Percentiles rank a stretch among this genome's conserved stretches.
Evolutionary conservation across 2,329 filamentous ascomycete genomes (phyloP).

Genomic region (Colletotrichum camelliae): DNA sequence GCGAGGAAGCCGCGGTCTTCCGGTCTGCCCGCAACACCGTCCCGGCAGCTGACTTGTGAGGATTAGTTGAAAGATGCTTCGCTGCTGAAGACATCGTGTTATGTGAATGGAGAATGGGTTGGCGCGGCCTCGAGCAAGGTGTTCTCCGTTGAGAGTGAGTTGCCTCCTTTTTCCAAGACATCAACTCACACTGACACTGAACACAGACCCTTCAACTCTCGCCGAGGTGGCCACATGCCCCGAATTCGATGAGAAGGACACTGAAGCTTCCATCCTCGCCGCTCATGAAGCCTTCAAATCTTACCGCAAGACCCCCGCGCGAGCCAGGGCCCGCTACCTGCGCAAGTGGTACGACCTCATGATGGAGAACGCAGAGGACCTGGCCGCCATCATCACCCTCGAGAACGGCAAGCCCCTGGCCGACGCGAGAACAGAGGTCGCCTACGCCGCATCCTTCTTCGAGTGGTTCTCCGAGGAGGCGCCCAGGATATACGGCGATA

Average conservation of each 20-base stretch:
- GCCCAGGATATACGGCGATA: conserved; percentile 62
- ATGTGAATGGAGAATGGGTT: conserved; percentile 81
- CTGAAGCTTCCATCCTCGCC: conserved; percentile 71
- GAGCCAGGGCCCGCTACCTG: conserved; percentile 64
- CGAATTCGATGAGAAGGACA: conserved; percentile 74
- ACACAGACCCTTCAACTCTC: conserved; percentile 72
- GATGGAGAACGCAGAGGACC: conserved; percentile 68
- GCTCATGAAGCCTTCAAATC: conserved; percentile 67
- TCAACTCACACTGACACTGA: neutral
- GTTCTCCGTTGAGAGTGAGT: conserved; percentile 70
- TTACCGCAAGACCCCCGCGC: conserved; percentile 65
- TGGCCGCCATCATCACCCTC: conserved; percentile 71
- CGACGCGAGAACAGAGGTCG: conserved; percentile 62
- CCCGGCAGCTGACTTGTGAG: neutral
- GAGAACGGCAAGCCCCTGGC: conserved; percentile 75
- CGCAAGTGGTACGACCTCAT: conserved; percentile 72
- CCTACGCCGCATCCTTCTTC: conserved; percentile 64
- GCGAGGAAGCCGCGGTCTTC: neutral
- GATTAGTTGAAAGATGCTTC: conserved; percentile 63
- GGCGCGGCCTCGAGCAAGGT: conserved; percentile 73
- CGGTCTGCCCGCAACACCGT: neutral
- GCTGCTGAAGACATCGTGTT: conserved; percentile 73
- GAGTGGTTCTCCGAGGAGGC: conserved; percentile 72
- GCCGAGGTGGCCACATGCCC: conserved; percentile 73
- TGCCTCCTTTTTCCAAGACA: neutral